Evolutionary conservation across 2,329 filamentous ascomycete species (phyloP), one percentile per base, ranked within the genome.

Genomic region (Pseudopithomyces maydicus): DNA sequence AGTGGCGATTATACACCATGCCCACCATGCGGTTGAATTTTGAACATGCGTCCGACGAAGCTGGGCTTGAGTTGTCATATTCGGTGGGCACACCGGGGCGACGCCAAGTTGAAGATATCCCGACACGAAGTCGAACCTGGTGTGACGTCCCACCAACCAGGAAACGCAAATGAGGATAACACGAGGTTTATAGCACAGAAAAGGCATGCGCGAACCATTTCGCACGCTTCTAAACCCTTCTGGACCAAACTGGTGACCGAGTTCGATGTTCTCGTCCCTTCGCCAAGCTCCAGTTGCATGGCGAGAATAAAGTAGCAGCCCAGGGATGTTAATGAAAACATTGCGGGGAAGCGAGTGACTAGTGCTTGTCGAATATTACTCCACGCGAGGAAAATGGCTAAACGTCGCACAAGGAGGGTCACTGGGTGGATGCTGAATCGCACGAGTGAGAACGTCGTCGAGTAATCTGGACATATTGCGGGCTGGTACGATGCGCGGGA

Each of bases 101-200:
- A 51, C 33, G 64, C 66, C 65, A 66, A 69, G 68, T 49, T 43
- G 44, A 59, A 46, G 46, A 58, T 57, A 58, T 54, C 59, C 56
- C 42, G 35, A 53, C 53, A 62, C 64, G 15, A 47, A 55, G 19
- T 58, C 61, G 58, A 52, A 29, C 33, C 33, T 38, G 12, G 33
- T 49, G 35, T 19, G n/a, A 26, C 38, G 26, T 35, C 48, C 48
- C 36, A 52, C 36, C 48, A 52, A 42, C 38, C 48, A 52, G 29
- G 39, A 15, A 35, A 12, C 33, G 48, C 23, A 38, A 48, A 48
- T 23, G 45, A 38, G 23, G 10, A 23, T 6, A 38, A 20, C 19
- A 38, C 7, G 38, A 12, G 20, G 14, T 17, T 7, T 29, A 29
- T 39, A 22, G 14, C 46, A 44, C 32, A 23, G 23, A 49, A 29